phyloP scores from a whole-genome alignment of 352 stramenopile species.

The Globisporangium middletonii region DNA sequence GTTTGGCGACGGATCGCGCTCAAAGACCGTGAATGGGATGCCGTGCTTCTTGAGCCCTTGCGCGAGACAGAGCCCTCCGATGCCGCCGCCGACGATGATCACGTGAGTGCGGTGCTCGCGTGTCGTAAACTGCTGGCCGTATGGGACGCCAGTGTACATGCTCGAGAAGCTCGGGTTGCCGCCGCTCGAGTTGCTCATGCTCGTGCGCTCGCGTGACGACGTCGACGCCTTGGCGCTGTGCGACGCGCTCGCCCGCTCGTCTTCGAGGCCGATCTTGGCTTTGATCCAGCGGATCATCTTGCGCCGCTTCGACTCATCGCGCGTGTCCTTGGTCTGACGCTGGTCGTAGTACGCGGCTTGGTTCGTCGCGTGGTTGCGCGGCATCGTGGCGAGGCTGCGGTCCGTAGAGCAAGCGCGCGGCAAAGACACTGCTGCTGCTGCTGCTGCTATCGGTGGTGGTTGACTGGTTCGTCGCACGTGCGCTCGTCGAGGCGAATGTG shows the following conservation, averaged over 20 bases:
- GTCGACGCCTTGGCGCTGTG: slow-evolving; percentile 11
- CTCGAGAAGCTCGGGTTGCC: slow-evolving; percentile 1
- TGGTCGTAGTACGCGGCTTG: slow-evolving; percentile 30
- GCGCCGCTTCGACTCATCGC: slow-evolving; percentile 48
- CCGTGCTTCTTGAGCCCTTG: slow-evolving; percentile 51
- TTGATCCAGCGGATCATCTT: slow-evolving; percentile 63
- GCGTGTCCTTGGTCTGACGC: slow-evolving; percentile 22
- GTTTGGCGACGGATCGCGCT: slow-evolving; percentile 54
- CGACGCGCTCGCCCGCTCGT: slow-evolving; percentile 16
- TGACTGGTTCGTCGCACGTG: not conserved
- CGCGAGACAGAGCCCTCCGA: slow-evolving; percentile 53
- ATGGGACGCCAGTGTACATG: slow-evolving; percentile 3
- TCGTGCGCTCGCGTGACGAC: not conserved
- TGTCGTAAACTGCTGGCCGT: slow-evolving; percentile 6
- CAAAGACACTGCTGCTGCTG: too few species aligned
- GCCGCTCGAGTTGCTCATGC: not conserved
- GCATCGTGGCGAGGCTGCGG: slow-evolving; percentile 5
- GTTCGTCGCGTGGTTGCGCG: slow-evolving; percentile 3
- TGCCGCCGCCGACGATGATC: slow-evolving; percentile 45
- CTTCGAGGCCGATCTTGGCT: slow-evolving; percentile 30
- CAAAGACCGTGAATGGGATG: slow-evolving; percentile 65
- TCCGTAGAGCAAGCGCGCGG: too few species aligned
- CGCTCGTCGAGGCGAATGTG: slow-evolving; percentile 1
- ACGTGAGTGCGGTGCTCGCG: slow-evolving; percentile 22
- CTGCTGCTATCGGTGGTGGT: slow-evolving; percentile 1